Conservation (phyloP, 441 rosid genomes). For the Syzygium syzygioides region DNA sequence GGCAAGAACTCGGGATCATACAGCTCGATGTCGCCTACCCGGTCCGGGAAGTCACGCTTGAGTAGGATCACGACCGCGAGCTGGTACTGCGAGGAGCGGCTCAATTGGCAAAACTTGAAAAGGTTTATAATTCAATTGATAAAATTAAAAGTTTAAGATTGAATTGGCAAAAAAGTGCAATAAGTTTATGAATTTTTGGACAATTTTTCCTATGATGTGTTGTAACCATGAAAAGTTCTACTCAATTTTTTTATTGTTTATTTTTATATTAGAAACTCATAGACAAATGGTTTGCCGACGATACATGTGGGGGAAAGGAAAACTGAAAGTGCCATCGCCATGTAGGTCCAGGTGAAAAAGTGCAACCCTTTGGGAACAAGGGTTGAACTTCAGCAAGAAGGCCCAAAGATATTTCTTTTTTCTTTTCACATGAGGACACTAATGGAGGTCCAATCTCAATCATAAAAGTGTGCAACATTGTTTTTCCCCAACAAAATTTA, state of each 20-base stretch:
- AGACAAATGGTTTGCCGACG: background rate
- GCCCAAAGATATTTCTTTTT: background rate
- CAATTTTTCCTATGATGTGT: background rate
- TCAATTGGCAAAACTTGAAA: background rate
- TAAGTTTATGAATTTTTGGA: no score
- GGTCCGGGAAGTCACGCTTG: background rate
- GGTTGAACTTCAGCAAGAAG: background rate
- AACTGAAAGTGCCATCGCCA: background rate
- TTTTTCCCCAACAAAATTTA: background rate
- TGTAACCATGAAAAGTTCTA: background rate
- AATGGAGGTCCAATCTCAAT: background rate
- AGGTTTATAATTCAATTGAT: no score
- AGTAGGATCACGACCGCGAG: background rate
- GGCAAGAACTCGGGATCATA: background rate
- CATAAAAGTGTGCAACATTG: background rate
- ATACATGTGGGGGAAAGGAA: background rate
- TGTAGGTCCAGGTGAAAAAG: background rate
- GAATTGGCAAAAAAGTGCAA: no score
- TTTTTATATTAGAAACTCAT: background rate
- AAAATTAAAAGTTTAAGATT: no score
- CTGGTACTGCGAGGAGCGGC: background rate
- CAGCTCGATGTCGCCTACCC: background rate
- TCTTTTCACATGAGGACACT: background rate
- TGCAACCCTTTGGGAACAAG: background rate
- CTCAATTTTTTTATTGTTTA: background rate